Evolutionary conservation across 106 monocot genomes (phyloP).

Genomic region (Dioscorea alata): DNA sequence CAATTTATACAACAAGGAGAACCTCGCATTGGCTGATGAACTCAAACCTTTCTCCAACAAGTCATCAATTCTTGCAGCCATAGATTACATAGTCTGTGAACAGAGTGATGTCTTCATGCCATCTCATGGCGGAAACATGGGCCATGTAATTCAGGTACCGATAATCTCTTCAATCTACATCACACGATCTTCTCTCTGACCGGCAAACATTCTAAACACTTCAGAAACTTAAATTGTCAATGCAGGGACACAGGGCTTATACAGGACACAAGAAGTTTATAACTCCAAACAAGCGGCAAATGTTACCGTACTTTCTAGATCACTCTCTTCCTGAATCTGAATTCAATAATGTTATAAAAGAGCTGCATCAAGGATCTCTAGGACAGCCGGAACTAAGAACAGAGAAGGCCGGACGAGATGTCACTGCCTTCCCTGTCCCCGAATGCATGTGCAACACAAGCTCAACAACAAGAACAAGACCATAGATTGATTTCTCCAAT

Average conservation of each 20-base stretch:
- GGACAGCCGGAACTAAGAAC: constrained; percentile 68
- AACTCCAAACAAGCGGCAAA: constrained; percentile 87
- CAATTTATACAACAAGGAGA: constrained; percentile 71
- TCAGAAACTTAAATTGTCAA: not conserved
- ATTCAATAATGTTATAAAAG: constrained; percentile 64
- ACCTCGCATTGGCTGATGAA: constrained; percentile 54
- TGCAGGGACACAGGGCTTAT: constrained; percentile 75
- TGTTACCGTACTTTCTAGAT: constrained; percentile 73
- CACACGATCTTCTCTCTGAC: no score
- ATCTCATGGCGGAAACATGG: constrained; percentile 96
- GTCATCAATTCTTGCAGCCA: constrained; percentile 76
- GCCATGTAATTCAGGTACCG: constrained; percentile 45
- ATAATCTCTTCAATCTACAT: no score
- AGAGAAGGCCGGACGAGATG: constrained; percentile 52
- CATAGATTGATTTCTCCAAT: not conserved
- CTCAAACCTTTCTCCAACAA: constrained; percentile 51
- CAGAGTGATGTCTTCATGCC: constrained; percentile 92
- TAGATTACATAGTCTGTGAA: constrained; percentile 84
- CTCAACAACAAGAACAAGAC: not conserved
- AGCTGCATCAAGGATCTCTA: constrained; percentile 55
- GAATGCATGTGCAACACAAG: constrained; percentile 86
- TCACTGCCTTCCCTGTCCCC: constrained; percentile 69
- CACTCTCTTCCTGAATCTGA: constrained; percentile 41
- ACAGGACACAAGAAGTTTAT: constrained; percentile 76
- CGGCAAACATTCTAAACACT: not conserved